Base-by-base conservation (phyloP, 1,284 basidiomycete species). In the Leccinum ponderosum region DNA sequence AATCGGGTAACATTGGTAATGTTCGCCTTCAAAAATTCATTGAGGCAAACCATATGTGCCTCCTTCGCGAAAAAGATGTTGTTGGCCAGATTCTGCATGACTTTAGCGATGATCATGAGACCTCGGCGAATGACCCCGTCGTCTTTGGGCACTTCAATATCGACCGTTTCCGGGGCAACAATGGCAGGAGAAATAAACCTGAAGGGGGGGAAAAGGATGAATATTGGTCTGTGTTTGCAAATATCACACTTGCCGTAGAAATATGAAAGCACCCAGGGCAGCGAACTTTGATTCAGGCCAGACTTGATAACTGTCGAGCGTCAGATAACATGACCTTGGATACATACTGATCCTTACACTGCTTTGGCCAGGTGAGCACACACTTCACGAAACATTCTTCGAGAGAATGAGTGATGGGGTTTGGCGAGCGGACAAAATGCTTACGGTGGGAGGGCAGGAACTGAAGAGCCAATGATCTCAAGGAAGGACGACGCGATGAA, bases 51-150 rank as follows among this genome's bases (percentile, higher is more conserved):
- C 91, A 95, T 94, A 68, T 94, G 89, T 3, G 87, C 84, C 70
- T 96, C 94, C 72, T 93, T 93, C 31, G 91, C 93, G 67, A 96
- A 96, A 66, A 93, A 86, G 44, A 96, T 91, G 66, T 97, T 96
- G 77, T 97, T 97, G 12, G 94, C 93, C 35, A 97, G 77, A 70
- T 94, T 95, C 75, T 97, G 94, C 54, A 96, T 89, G 59, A 97
- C 89, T 76, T 95, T 96, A 42, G 93, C 92, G 64, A 97, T 90
- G 56, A 93, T 78, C 79, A 94, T 87, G 22, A 97, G 79, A 3
- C 92, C 93, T 55, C 90, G 85, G 29, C 92, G 87, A 51, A 93
- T 77, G 62, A 82, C 75, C 66, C 79, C 72, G 42, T 79, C 73
- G 44, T 90, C 90, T 52, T 83, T 83, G 1, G 90, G 90, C 0